phyloP scores from a whole-genome alignment of 139 green algal species.

The Closterium sp. region DNA sequence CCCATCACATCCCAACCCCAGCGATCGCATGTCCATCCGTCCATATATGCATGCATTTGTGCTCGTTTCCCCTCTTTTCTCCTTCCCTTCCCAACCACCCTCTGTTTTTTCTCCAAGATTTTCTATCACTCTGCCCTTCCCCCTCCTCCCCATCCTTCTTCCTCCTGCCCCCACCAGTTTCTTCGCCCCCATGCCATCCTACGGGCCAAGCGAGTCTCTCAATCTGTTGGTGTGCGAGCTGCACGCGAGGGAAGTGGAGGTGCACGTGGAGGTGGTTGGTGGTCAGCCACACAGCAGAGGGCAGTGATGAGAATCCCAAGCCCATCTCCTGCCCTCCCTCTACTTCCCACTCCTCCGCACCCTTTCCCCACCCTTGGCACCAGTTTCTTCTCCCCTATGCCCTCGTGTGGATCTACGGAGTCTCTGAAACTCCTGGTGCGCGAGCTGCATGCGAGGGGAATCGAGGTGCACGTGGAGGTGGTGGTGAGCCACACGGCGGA shows the following conservation, averaged over 20 bases:
- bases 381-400: slow-evolving; percentile 91
- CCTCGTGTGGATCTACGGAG: slow-evolving; percentile 59
- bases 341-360: too few relatives aligned
- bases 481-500: too few relatives aligned
- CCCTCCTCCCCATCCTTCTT: neutral
- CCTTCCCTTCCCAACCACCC: neutral
- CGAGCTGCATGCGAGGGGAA: slow-evolving; percentile 80
- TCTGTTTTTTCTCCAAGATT: neutral
- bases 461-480: slow-evolving; percentile 91
- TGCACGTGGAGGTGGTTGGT: slow-evolving; percentile 87
- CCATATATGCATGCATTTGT: too few relatives aligned
- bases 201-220: slow-evolving; percentile 71
- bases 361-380: too few relatives aligned
- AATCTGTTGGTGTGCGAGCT: slow-evolving; percentile 90
- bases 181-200: slow-evolving; percentile 88
- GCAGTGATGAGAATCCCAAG: too few relatives aligned
- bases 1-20: neutral
- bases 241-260: slow-evolving; percentile 90
- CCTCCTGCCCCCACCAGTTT: slow-evolving; percentile 59
- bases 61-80: neutral
- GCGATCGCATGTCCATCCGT: too few relatives aligned
- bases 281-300: too few relatives aligned
- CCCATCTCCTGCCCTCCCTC: neutral
- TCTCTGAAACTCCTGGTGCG: slow-evolving; percentile 94
- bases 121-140: neutral